These are phyloP conservation scores for Kluyveromyces wickerhamii DNA, from an alignment of 805 yeast species.

Conservation along the genomic window DNA sequence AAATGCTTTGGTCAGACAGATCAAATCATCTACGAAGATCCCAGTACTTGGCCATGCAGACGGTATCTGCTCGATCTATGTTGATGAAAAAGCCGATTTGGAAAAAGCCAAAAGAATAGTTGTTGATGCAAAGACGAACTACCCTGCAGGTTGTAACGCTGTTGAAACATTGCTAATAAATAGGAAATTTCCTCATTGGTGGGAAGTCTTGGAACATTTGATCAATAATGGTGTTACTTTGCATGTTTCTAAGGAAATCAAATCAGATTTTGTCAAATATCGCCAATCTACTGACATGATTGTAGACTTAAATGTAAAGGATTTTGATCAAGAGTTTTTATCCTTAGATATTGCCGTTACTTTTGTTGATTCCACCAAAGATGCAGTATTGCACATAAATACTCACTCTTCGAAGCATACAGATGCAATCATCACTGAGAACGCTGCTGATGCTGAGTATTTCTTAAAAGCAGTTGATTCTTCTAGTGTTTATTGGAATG, in stretches of 20 bases:
- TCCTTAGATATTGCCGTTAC: slow-evolving; percentile 76
- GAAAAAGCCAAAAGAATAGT: slow-evolving; percentile 67
- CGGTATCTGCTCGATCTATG: slow-evolving; percentile 86
- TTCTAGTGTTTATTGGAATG: slow-evolving; percentile 97
- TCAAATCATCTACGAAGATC: slow-evolving; percentile 82
- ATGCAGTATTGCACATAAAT: slow-evolving; percentile 83
- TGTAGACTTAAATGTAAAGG: slow-evolving; percentile 42
- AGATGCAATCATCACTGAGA: slow-evolving; percentile 80
- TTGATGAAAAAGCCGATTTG: slow-evolving; percentile 71
- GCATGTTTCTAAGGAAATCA: slow-evolving; percentile 53
- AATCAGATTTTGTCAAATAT: slow-evolving; percentile 7
- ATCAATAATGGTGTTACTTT: slow-evolving; percentile 61
- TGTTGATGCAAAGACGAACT: slow-evolving; percentile 87
- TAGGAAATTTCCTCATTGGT: slow-evolving; percentile 29
- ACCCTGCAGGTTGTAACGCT: slow-evolving; percentile 99
- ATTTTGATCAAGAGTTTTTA: slow-evolving; percentile 78
- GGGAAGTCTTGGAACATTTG: slow-evolving; percentile 38
- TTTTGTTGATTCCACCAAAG: slow-evolving; percentile 47
- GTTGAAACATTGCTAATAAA: slow-evolving; percentile 73
- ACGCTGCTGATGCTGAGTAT: slow-evolving; percentile 58
- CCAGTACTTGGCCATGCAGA: slow-evolving; percentile 99
- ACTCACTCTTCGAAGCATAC: slow-evolving; percentile 93
- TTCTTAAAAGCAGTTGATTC: slow-evolving; percentile 86
- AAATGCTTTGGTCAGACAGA: slow-evolving; percentile 78
- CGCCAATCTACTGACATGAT: slow-evolving; percentile 24